These are phyloP conservation scores for Malassezia furfur DNA, from an alignment of 1,284 basidiomycete genomes.

Conservation along the genomic window DNA sequence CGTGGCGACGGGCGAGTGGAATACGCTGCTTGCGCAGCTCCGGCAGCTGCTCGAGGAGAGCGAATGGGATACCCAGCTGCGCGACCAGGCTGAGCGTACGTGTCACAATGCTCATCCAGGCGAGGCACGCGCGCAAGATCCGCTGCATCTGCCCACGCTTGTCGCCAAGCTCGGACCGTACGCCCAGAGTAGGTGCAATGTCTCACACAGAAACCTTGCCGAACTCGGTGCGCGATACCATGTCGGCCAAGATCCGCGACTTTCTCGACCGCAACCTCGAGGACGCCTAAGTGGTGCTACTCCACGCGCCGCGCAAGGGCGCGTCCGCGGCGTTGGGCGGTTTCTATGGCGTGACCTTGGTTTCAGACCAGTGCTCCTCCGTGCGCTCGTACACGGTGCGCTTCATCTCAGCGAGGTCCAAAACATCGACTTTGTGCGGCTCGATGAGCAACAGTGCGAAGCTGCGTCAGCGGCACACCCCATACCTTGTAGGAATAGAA, in stretches of 20 bases:
- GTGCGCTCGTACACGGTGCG: not conserved
- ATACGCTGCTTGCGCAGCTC: conserved; percentile 2
- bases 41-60: conserved; percentile 11
- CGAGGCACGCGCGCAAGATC: conserved; percentile 9
- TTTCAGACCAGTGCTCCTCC: not conserved
- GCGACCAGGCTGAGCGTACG: conserved; percentile 16
- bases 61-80: conserved; percentile 15
- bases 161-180: conserved; percentile 15
- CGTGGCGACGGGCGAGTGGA: conserved; percentile 17
- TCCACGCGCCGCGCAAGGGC: too few species aligned
- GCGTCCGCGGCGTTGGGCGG: too few species aligned
- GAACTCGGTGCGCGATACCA: conserved; percentile 7
- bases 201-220: conserved; percentile 11
- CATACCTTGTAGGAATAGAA: conserved; percentile 1
- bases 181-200: conserved; percentile 7
- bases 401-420: conserved; percentile 1
- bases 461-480: not conserved
- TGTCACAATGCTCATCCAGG: not conserved
- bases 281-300: conserved; percentile 7
- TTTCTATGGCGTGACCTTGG: conserved; percentile 3
- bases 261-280: conserved; percentile 17
- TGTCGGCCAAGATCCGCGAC: conserved; percentile 10
- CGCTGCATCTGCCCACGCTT: conserved; percentile 8
- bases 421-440: conserved; percentile 8
- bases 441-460: conserved; percentile 15